These are phyloP conservation scores for Penicillium alfredii DNA, from an alignment of 495 filamentous ascomycete genomes.

Conservation along the genomic window DNA sequence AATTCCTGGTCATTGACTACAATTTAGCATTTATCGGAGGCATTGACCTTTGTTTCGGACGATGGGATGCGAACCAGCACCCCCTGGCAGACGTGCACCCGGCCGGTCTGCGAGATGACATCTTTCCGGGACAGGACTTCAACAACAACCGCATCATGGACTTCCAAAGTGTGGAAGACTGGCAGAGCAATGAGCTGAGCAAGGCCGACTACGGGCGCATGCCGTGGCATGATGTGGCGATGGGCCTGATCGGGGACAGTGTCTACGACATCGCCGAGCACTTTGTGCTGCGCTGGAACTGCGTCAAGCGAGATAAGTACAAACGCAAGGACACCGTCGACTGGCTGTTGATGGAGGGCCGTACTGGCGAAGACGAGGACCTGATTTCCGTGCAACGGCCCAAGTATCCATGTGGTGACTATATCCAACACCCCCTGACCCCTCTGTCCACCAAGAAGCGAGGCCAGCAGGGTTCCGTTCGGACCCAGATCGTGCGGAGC, in stretches of 20 bases:
- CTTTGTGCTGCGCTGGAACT: slow-evolving; percentile 94
- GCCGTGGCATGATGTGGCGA: slow-evolving; percentile 96
- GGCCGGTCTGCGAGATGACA: slow-evolving; percentile 68
- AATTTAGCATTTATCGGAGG: slow-evolving; percentile 85
- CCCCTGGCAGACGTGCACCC: slow-evolving; percentile 83
- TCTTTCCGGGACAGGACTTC: slow-evolving; percentile 95
- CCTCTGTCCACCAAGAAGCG: slow-evolving; percentile 50
- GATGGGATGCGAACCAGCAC: slow-evolving; percentile 87
- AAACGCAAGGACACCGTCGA: slow-evolving; percentile 75
- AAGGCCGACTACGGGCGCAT: slow-evolving; percentile 91
- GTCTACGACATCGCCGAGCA: slow-evolving; percentile 96
- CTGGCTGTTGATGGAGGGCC: slow-evolving; percentile 78
- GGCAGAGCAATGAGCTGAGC: slow-evolving; percentile 87
- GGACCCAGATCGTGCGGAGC: slow-evolving; percentile 79
- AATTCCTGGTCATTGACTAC: slow-evolving; percentile 93
- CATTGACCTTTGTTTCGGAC: slow-evolving; percentile 91
- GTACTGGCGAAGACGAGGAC: slow-evolving; percentile 73
- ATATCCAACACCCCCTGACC: slow-evolving; percentile 71
- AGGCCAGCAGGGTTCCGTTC: slow-evolving; percentile 61
- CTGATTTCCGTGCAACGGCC: slow-evolving; percentile 82
- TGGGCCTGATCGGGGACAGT: slow-evolving; percentile 82
- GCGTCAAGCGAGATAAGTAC: slow-evolving; percentile 95
- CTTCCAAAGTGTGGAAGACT: slow-evolving; percentile 83
- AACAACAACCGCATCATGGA: slow-evolving; percentile 96
- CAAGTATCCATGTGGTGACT: slow-evolving; percentile 78